phyloP scores from a whole-genome alignment of 345 rosid genomes.

The rapeseed (Brassica napus) region Da-Ae NC_063448.1:31150501-31151000 shows the following conservation, averaged over 20 bases:
- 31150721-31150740: conserved; percentile 82
- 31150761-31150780: conserved; percentile 69
- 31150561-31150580: conserved; percentile 79
- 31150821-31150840: conserved; percentile 78
- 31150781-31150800: conserved; percentile 62
- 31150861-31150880: conserved; percentile 71
- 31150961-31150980: conserved; percentile 82
- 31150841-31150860: conserved; percentile 55
- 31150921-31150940: conserved; percentile 61
- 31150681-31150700: conserved; percentile 43
- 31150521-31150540: conserved; percentile 70
- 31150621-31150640: conserved; percentile 63
- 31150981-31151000: conserved; percentile 66
- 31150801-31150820: conserved; percentile 77
- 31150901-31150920: conserved; percentile 65
- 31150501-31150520: conserved; percentile 69
- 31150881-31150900: conserved; percentile 79
- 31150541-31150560: conserved; percentile 49
- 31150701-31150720: conserved; percentile 78
- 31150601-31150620: conserved; percentile 64
- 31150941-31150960: conserved; percentile 64
- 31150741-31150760: conserved; percentile 69
- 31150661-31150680: conserved; percentile 58
- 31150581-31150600: conserved; percentile 88
- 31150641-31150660: conserved; percentile 58